Evolutionary conservation across 139 green algal genomes (phyloP).

Genomic region (Medakamo hakoo): DNA sequence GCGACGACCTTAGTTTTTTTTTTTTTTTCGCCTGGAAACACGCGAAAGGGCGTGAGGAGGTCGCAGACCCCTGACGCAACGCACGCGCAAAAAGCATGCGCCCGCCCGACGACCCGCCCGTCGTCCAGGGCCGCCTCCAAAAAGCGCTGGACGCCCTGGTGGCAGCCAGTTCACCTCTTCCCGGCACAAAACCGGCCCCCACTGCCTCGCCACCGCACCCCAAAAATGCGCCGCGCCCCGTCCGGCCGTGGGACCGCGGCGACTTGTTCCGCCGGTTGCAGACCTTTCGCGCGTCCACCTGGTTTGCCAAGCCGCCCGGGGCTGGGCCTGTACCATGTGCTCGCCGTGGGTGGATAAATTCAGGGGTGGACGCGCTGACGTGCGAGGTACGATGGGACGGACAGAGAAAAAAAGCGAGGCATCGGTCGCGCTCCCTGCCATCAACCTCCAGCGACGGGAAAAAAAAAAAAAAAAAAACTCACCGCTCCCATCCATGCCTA

Average conservation of each 20-base stretch:
- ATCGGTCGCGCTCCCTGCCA: too few species aligned
- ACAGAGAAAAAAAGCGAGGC: neutral
- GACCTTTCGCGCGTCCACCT: slow-evolving; percentile 46
- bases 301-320: slow-evolving; percentile 48
- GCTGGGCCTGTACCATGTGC: slow-evolving; percentile 42
- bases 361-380: slow-evolving; percentile 26
- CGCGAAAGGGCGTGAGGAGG: too few species aligned
- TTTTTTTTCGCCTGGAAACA: neutral
- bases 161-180: too few species aligned
- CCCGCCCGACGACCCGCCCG: too few species aligned
- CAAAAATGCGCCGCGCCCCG: too few species aligned
- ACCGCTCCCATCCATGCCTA: neutral
- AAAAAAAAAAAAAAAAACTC: too few species aligned
- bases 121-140: too few species aligned
- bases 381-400: slow-evolving; percentile 51
- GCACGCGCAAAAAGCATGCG: too few species aligned
- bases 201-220: too few species aligned
- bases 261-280: slow-evolving; percentile 44
- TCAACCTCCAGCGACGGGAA: too few species aligned
- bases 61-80: too few species aligned
- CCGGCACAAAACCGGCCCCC: too few species aligned
- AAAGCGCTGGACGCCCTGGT: slow-evolving; percentile 19
- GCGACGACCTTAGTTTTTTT: neutral
- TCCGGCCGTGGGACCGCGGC: slow-evolving; percentile 35
- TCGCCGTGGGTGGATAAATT: slow-evolving; percentile 43